A percentile compares a stretch with the other conserved stretches of the same genome.
These are phyloP conservation scores for Chlorella sp. DNA, from an alignment of 139 green algal species.

Conservation along the genomic window DNA sequence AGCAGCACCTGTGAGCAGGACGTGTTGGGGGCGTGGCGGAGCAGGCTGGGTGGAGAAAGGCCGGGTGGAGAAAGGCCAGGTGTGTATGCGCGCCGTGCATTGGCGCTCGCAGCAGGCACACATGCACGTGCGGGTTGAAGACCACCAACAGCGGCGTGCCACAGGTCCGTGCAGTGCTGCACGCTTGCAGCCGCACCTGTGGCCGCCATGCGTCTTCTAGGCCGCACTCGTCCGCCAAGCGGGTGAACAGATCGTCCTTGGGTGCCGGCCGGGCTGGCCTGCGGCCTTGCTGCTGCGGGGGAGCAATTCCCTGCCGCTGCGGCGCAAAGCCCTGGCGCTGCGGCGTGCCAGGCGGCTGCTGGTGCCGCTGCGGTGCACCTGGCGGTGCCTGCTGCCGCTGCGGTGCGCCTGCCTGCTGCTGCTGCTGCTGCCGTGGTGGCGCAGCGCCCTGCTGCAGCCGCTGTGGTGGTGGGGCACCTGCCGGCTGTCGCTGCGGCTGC, in stretches of 20 bases:
- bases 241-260: slow-evolving; percentile 31
- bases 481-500: not conserved
- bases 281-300: not conserved
- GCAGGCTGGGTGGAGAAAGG: no score
- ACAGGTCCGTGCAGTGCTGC: no score
- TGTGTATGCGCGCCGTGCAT: not conserved
- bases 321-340: not conserved
- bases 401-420: not conserved
- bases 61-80: no score
- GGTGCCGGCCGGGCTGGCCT: not conserved
- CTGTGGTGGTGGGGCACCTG: not conserved
- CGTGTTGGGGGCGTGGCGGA: not conserved
- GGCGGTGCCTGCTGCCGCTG: not conserved
- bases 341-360: not conserved
- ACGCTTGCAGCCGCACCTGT: slow-evolving; percentile 11
- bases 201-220: slow-evolving; percentile 35
- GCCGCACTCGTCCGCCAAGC: slow-evolving; percentile 14
- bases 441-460: not conserved
- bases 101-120: no score
- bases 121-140: no score
- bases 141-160: no score
- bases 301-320: not conserved
- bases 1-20: slow-evolving; percentile 32
- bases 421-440: not conserved
- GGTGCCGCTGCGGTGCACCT: not conserved